A percentile compares a stretch with the other conserved stretches of the same genome.
Evolutionary conservation across 805 yeast species (phyloP).

Genomic region (Nakazawaea laoshanensis): DNA sequence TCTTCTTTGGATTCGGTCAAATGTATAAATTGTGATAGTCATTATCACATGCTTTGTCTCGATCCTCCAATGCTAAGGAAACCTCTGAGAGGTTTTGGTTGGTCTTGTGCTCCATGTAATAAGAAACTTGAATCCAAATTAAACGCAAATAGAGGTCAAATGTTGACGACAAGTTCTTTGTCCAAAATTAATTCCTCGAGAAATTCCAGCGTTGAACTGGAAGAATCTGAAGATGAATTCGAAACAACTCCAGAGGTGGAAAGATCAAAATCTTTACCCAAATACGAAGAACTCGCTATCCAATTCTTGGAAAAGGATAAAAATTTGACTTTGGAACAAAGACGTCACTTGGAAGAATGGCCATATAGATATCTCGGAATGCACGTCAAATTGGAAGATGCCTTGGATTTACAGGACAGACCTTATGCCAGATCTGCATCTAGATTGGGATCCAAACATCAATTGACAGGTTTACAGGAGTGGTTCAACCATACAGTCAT

Average conservation of each 20-base stretch:
- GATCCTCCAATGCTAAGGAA: slow-evolving; percentile 76
- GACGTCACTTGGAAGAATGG: slow-evolving; percentile 68
- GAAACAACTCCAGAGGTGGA: slow-evolving; percentile 4
- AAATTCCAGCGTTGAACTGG: slow-evolving; percentile 3
- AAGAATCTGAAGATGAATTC: slow-evolving; percentile 12
- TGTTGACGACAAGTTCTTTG: slow-evolving; percentile 18
- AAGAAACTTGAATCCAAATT: slow-evolving; percentile 42
- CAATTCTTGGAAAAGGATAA: slow-evolving; percentile 42
- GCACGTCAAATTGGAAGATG: slow-evolving; percentile 68
- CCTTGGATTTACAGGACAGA: slow-evolving; percentile 66
- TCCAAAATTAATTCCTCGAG: slow-evolving; percentile 7
- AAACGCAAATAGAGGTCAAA: slow-evolving; percentile 24
- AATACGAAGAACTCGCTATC: slow-evolving; percentile 49
- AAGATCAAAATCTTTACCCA: slow-evolving; percentile 25
- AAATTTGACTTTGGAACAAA: slow-evolving; percentile 28
- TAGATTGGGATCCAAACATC: slow-evolving; percentile 66
- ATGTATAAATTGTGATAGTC: slow-evolving; percentile 69
- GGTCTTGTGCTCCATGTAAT: slow-evolving; percentile 84
- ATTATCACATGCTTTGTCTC: slow-evolving; percentile 75
- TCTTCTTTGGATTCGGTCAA: slow-evolving; percentile 59
- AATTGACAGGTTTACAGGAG: slow-evolving; percentile 55
- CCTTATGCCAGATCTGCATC: slow-evolving; percentile 79
- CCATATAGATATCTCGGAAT: slow-evolving; percentile 71
- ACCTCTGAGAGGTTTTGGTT: slow-evolving; percentile 82
- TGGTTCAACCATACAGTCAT: slow-evolving; percentile 58